Percentiles rank a stretch among this genome's conserved stretches.
Evolutionary conservation across 2,329 filamentous ascomycete species (phyloP).

Genomic region (Fusarium chaquense): DNA sequence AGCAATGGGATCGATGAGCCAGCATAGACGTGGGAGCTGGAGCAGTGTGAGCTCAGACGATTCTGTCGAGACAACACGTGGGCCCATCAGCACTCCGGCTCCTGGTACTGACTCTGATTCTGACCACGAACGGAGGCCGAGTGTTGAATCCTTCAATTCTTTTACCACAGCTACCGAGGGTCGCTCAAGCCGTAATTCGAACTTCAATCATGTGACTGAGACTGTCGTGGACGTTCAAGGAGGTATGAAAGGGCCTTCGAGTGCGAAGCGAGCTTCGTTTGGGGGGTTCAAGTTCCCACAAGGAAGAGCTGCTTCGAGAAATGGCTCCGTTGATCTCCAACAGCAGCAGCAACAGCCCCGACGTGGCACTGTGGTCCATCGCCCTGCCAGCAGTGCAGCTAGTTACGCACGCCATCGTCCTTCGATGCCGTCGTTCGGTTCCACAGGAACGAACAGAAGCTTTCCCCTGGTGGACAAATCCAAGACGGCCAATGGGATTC

Average conservation of each 20-base stretch:
- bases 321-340: conserved; percentile 45
- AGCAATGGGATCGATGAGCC: conserved; percentile 82
- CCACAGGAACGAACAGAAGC: conserved; percentile 69
- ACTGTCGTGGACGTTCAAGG: conserved; percentile 41
- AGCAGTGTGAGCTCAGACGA: conserved; percentile 70
- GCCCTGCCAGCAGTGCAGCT: conserved; percentile 39
- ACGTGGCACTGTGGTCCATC: conserved; percentile 59
- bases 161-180: conserved; percentile 70
- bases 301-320: conserved; percentile 30
- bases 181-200: conserved; percentile 55
- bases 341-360: conserved; percentile 35
- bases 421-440: conserved; percentile 68
- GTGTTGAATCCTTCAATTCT: conserved; percentile 63
- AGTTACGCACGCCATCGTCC: conserved; percentile 53
- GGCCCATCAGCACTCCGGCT: conserved; percentile 46
- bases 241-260: conserved; percentile 38
- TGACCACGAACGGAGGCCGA: conserved; percentile 56
- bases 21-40: conserved; percentile 56
- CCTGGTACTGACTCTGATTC: conserved; percentile 19
- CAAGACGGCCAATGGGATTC: conserved; percentile 59
- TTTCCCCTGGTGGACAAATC: conserved; percentile 70
- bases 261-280: conserved; percentile 45
- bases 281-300: conserved; percentile 46
- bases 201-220: conserved; percentile 34
- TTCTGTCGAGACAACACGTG: conserved; percentile 72